Percentiles rank a stretch among this genome's conserved stretches.
phyloP scores from a whole-genome alignment of 2,329 filamentous ascomycete species.

The Fusarium continuum region DNA sequence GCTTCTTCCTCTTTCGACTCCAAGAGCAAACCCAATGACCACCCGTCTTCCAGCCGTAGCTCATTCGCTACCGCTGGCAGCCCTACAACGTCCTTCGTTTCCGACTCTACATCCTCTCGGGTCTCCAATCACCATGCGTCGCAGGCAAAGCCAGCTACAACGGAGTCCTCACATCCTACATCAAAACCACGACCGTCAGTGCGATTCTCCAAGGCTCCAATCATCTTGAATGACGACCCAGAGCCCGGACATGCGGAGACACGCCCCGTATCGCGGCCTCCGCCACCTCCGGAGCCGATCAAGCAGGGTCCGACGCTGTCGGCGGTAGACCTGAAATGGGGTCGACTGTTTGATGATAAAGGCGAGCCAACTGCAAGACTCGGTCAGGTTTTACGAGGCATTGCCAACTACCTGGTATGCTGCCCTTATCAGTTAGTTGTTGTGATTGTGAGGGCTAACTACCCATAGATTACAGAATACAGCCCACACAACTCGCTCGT shows the following conservation, averaged over 20 bases:
- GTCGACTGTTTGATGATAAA: slow-evolving; percentile 73
- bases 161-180: slow-evolving; percentile 5
- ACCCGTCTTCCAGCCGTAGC: slow-evolving; percentile 4
- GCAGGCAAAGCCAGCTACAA: slow-evolving; percentile 6
- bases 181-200: slow-evolving; percentile 43
- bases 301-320: slow-evolving; percentile 24
- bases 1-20: neutral
- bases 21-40: neutral
- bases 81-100: slow-evolving; percentile 32
- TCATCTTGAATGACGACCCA: slow-evolving; percentile 39
- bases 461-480: slow-evolving; percentile 45
- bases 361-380: slow-evolving; percentile 74
- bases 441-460: neutral
- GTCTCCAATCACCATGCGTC: slow-evolving; percentile 18
- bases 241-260: slow-evolving; percentile 6
- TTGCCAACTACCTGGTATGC: slow-evolving; percentile 77
- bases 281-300: slow-evolving; percentile 6
- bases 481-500: slow-evolving; percentile 61
- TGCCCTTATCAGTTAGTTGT: neutral
- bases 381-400: slow-evolving; percentile 74
- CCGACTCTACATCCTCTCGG: slow-evolving; percentile 32
- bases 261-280: slow-evolving; percentile 1
- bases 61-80: slow-evolving; percentile 11
- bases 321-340: slow-evolving; percentile 78
- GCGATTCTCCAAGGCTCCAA: slow-evolving; percentile 46